Conservation (phyloP, 306 rosid genomes). For the Dicorynia guianensis region DNA sequence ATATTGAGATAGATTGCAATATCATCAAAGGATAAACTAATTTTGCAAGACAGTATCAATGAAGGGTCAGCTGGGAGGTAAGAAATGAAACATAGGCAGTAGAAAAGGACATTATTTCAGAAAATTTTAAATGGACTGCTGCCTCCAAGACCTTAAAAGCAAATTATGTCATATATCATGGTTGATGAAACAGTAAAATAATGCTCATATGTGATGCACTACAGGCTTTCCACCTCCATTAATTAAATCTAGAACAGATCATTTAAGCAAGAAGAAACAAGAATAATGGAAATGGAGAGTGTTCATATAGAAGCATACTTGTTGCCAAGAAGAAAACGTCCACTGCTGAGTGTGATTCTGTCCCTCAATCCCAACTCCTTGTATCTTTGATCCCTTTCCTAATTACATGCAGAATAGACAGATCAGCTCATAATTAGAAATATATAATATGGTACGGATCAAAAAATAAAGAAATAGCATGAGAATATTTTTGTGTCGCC, state of each 20-base stretch:
- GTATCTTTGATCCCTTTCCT: slow-evolving; percentile 99
- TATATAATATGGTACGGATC: background rate
- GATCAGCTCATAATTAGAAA: slow-evolving; percentile 30
- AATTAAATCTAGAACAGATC: slow-evolving; percentile 17
- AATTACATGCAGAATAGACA: slow-evolving; percentile 33
- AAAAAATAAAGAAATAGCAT: background rate
- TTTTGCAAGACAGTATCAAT: slow-evolving; percentile 1
- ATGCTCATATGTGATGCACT: background rate
- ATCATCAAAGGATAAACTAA: background rate
- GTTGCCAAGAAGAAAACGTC: slow-evolving; percentile 98
- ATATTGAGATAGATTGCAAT: background rate
- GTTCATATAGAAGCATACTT: slow-evolving; percentile 64
- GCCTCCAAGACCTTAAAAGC: background rate
- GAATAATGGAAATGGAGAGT: slow-evolving; percentile 17
- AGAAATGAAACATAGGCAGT: background rate
- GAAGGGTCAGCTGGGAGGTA: background rate
- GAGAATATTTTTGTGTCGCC: slow-evolving; percentile 27
- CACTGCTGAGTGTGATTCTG: slow-evolving; percentile 98
- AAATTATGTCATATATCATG: background rate
- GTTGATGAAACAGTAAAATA: slow-evolving; percentile 16
- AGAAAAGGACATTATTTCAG: slow-evolving; percentile 1
- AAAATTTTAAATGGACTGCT: background rate
- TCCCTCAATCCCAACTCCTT: slow-evolving; percentile 97
- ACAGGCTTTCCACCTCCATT: slow-evolving; percentile 5
- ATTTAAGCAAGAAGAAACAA: slow-evolving; percentile 23